phyloP scores from a whole-genome alignment of 768 basidiomycete species.

The Pulveroboletus sp. region DNA sequence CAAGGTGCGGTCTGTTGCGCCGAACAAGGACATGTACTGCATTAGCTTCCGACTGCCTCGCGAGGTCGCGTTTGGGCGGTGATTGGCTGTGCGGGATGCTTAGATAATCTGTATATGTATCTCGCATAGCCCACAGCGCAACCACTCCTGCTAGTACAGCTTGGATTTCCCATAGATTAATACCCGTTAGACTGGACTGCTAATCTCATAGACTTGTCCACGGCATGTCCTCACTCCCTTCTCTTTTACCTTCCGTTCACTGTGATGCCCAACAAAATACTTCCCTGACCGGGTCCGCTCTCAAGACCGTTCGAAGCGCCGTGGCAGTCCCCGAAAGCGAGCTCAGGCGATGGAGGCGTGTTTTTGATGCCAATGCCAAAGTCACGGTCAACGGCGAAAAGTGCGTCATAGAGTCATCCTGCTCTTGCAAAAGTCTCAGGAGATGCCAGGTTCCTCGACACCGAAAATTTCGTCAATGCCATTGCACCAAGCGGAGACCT shows the following conservation, averaged over 20 bases:
- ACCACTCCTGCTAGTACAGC: too few species aligned
- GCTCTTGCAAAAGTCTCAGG: conserved; percentile 19
- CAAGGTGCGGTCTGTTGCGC: conserved; percentile 89
- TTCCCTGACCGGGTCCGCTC: conserved; percentile 49
- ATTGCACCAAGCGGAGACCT: conserved; percentile 88
- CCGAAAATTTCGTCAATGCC: conserved; percentile 89
- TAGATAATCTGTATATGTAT: conserved; percentile 33
- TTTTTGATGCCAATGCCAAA: conserved; percentile 83
- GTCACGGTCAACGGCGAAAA: conserved; percentile 71
- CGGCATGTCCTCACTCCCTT: conserved; percentile 39
- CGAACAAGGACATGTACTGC: conserved; percentile 98
- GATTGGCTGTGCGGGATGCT: conserved; percentile 19
- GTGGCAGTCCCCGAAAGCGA: conserved; percentile 78
- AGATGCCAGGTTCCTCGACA: conserved; percentile 71
- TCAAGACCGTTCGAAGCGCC: conserved; percentile 65
- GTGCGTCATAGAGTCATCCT: conserved; percentile 44
- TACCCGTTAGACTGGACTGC: conserved; percentile 33
- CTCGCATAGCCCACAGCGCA: conserved; percentile 15
- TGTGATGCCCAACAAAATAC: conserved; percentile 45
- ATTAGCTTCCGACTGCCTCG: conserved; percentile 78
- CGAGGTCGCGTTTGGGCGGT: conserved; percentile 35
- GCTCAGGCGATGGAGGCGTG: conserved; percentile 83
- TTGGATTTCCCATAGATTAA: conserved; percentile 21
- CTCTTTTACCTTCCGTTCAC: conserved; percentile 49
- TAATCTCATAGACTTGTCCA: conserved; percentile 25